These are phyloP conservation scores for Pseudovirgaria hyperparasitica DNA, from an alignment of 2,329 filamentous ascomycete genomes.

Conservation along the genomic window DNA sequence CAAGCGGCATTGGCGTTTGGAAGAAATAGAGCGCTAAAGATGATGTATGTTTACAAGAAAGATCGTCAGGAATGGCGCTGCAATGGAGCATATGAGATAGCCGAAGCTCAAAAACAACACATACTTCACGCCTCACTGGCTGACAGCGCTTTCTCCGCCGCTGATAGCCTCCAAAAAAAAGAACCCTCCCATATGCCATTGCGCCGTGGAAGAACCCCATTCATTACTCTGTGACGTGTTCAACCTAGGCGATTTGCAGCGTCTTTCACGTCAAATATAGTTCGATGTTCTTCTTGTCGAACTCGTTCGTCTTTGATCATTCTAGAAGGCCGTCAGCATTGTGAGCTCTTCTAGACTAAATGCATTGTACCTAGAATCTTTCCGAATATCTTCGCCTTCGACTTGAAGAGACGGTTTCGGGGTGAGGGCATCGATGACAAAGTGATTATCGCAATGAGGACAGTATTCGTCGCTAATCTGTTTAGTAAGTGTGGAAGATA, in stretches of 20 bases:
- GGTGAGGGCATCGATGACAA: conserved; percentile 76
- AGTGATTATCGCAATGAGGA: conserved; percentile 98
- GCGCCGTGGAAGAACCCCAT: background rate
- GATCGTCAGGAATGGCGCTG: too few species aligned
- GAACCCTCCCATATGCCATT: background rate
- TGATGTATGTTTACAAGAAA: too few species aligned
- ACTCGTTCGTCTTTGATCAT: conserved; percentile 90
- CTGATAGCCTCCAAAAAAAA: background rate
- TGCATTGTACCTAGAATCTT: conserved; percentile 51
- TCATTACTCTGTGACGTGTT: conserved; percentile 10
- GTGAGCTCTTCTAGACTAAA: background rate
- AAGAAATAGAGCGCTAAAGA: too few species aligned
- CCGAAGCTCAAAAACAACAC: too few species aligned
- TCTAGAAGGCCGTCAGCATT: conserved; percentile 18
- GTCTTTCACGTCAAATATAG: conserved; percentile 65
- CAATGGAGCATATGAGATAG: too few species aligned
- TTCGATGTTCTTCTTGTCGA: conserved; percentile 43
- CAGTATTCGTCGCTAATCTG: conserved; percentile 77
- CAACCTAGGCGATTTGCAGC: conserved; percentile 66
- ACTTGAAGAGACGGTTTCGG: conserved; percentile 74
- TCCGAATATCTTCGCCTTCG: conserved; percentile 79
- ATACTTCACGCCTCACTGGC: too few species aligned
- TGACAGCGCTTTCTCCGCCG: too few species aligned
- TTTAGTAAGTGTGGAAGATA: conserved; percentile 1
- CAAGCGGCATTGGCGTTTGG: too few species aligned